Evolutionary conservation across 2,329 filamentous ascomycete species (phyloP), one percentile per base, ranked within the genome.

Genomic region (Corinectria fuckeliana): DNA sequence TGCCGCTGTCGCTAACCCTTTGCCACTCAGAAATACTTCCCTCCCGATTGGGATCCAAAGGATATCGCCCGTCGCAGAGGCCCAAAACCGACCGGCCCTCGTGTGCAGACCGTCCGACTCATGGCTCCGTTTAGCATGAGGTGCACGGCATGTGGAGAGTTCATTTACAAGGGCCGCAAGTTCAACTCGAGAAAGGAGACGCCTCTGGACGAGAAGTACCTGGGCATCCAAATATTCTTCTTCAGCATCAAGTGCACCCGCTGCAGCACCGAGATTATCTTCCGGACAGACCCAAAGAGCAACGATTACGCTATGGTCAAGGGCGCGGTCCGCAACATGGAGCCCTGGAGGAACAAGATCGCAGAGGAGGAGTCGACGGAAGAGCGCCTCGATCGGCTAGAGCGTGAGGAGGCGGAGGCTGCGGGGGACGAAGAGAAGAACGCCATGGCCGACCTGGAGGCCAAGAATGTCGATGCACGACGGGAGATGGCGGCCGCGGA

Each of bases 111-210:
- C 0, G 93, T 98, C 52, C 89, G 93, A 42, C 82, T 98, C 50
- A 97, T 97, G 92, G 78, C 69, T 41, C 75, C 75, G 1, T 78
- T 78, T 52, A 72, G 71, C 2, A 76, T 78, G 74, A 78, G 78
- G 32, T 83, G 81, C 65, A 77, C 76, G 2, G 76, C 76, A 1
- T 84, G 82, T 61, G 82, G 81, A 60, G 91, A 96, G 77, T 97
- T 90, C 80, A 95, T 96, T 72, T 94, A 96, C 82, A 92, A 92
- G 69, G 93, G 93, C 0, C 87, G 93, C 61, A 98, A 97, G 72
- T 98, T 98, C 84, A 98, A 98, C 78, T 90, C 92, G 3, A 85
- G 92, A 32, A 99, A 99, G 73, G 93, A 97, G 73, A 97, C 91
- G 0, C 92, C 92, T 0, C 88, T 87, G 0, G 91, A 95, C 18